These are phyloP conservation scores for Pythium angustatum DNA, from an alignment of 352 stramenopile genomes.

Conservation along the genomic window DNA sequence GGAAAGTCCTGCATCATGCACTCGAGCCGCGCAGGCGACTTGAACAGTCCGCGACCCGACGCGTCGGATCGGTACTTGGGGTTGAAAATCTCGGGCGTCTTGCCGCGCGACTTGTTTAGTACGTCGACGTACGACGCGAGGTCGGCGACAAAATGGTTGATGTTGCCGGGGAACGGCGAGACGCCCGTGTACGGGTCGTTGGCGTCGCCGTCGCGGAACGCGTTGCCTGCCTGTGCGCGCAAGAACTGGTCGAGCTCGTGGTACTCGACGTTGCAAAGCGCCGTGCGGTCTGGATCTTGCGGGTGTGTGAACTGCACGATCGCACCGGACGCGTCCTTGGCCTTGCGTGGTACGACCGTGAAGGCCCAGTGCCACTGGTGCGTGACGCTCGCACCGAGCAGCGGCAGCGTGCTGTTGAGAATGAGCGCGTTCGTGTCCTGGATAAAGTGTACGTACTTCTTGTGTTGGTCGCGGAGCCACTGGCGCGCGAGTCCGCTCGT, in stretches of 20 bases:
- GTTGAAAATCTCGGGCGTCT: constrained; percentile 75
- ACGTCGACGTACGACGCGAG: constrained; percentile 52
- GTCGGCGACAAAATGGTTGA: constrained; percentile 67
- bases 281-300: constrained; percentile 19
- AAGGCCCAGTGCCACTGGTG: constrained; percentile 92
- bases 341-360: constrained; percentile 92
- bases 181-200: constrained; percentile 57
- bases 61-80: constrained; percentile 49
- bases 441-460: constrained; percentile 95
- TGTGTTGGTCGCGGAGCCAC: constrained; percentile 80
- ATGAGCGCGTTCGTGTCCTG: constrained; percentile 96
- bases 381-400: constrained; percentile 86
- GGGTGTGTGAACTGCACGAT: constrained; percentile 57
- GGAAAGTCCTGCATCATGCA: constrained; percentile 85
- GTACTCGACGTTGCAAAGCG: constrained; percentile 77
- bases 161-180: constrained; percentile 72
- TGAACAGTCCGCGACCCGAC: constrained; percentile 54
- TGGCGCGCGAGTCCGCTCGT: constrained; percentile 60
- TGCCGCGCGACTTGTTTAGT: constrained; percentile 47
- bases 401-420: constrained; percentile 90
- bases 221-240: constrained; percentile 37
- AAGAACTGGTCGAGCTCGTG: constrained; percentile 74
- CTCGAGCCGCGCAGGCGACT: constrained; percentile 63
- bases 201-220: constrained; percentile 59
- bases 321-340: constrained; percentile 86